A percentile compares a stretch with the other conserved stretches of the same genome.
phyloP scores from a whole-genome alignment of 2,329 filamentous ascomycete species.

The Magnaporthiopsis rhizophila region DNA sequence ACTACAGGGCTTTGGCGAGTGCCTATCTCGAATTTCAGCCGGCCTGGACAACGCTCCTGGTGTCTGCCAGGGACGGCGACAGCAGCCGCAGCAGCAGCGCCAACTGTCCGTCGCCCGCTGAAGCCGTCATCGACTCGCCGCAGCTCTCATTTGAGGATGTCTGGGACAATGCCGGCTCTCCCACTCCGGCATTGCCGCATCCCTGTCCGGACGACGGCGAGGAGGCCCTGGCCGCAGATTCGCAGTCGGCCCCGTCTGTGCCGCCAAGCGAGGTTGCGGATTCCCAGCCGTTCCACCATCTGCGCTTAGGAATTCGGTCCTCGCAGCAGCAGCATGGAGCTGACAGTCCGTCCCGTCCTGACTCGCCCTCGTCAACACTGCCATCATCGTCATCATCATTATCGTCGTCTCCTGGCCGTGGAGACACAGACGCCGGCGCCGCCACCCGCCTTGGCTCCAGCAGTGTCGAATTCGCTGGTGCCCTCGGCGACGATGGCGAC shows the following conservation, averaged over 20 bases:
- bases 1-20: conserved; percentile 40
- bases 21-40: conserved; percentile 43
- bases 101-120: not conserved
- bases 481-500: conserved; percentile 1
- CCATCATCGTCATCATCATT: too few relatives aligned
- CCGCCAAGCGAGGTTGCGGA: conserved; percentile 46
- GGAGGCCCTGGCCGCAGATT: conserved; percentile 9
- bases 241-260: conserved; percentile 28
- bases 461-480: not conserved
- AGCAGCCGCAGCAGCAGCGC: not conserved
- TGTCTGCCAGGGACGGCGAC: not conserved
- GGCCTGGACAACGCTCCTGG: conserved; percentile 4
- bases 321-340: not conserved
- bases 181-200: conserved; percentile 8
- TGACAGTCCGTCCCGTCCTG: not conserved
- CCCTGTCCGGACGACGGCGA: conserved; percentile 8
- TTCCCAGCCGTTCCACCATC: conserved; percentile 38
- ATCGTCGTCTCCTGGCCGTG: not conserved
- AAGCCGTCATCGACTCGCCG: conserved; percentile 13
- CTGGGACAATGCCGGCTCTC: conserved; percentile 21
- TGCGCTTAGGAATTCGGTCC: conserved; percentile 13
- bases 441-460: too few relatives aligned
- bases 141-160: conserved; percentile 23
- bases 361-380: not conserved
- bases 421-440: not conserved